phyloP scores from a whole-genome alignment of 495 filamentous ascomycete genomes.

The Penicillium riverlandense region DNA sequence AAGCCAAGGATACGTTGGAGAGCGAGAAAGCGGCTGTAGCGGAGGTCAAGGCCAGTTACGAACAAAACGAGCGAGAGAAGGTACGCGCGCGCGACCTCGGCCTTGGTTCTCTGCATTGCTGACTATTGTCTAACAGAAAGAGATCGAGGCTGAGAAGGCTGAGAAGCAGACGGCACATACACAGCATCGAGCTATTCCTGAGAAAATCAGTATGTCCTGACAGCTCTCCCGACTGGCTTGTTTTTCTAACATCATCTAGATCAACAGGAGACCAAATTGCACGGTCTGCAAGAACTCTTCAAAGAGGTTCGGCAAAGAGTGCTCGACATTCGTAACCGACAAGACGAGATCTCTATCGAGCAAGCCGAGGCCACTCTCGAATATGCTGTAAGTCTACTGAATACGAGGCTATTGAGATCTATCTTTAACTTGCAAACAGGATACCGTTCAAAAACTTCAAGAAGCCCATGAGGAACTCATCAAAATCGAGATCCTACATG shows the following conservation, averaged over 20 bases:
- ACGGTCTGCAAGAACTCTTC: conserved; percentile 32
- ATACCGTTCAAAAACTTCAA: conserved; percentile 53
- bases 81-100: conserved; percentile 14
- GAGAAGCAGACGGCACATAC: conserved; percentile 52
- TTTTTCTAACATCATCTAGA: conserved; percentile 29
- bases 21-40: conserved; percentile 28
- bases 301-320: conserved; percentile 34
- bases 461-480: conserved; percentile 54
- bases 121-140: conserved; percentile 14
- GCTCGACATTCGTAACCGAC: conserved; percentile 35
- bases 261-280: conserved; percentile 45
- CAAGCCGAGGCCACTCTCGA: conserved; percentile 58
- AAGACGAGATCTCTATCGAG: conserved; percentile 51
- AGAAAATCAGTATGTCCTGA: conserved; percentile 56
- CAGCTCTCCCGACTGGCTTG: background rate
- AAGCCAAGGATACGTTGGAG: conserved; percentile 25
- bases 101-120: too few species aligned
- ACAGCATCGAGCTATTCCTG: conserved; percentile 59
- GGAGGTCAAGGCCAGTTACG: conserved; percentile 21
- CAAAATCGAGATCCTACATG: conserved; percentile 56
- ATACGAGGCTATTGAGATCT: background rate
- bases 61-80: conserved; percentile 25
- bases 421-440: conserved; percentile 28
- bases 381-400: conserved; percentile 47
- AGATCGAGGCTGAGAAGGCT: conserved; percentile 45